phyloP scores from a whole-genome alignment of 208 protist genomes.

The Leptomonas seymouri region DNA sequence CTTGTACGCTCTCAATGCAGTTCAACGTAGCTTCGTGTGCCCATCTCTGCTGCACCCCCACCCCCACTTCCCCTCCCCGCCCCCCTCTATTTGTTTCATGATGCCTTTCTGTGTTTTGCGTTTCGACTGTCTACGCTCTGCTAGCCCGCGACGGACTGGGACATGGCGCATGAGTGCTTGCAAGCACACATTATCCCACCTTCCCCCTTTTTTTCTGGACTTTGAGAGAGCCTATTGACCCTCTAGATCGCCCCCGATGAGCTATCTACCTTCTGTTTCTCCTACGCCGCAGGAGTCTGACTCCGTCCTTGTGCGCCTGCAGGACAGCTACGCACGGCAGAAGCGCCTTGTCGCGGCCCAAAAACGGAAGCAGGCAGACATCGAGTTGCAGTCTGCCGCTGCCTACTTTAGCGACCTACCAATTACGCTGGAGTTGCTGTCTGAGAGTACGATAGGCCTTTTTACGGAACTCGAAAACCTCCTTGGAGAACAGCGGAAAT shows the following conservation, averaged over 20 bases:
- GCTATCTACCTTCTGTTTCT: neutral
- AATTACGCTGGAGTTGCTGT: conserved; percentile 67
- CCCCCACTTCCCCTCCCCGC: no score
- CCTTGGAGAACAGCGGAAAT: conserved; percentile 1
- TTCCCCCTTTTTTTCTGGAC: no score
- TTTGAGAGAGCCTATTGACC: no score
- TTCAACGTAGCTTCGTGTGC: no score
- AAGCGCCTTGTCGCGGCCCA: conserved; percentile 39
- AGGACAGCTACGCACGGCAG: conserved; percentile 56
- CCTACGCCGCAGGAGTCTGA: conserved; percentile 7
- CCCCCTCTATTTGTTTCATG: no score
- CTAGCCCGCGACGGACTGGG: no score
- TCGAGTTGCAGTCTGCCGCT: conserved; percentile 37
- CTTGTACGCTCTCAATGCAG: no score
- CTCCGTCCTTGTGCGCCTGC: conserved; percentile 39
- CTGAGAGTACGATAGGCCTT: conserved; percentile 55
- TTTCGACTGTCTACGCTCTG: no score
- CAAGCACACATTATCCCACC: no score
- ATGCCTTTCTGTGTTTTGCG: no score
- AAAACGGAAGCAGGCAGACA: conserved; percentile 45
- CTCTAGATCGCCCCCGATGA: neutral
- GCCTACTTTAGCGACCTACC: conserved; percentile 58
- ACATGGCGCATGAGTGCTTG: no score
- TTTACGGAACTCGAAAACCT: conserved; percentile 70
- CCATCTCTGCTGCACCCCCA: no score